Evolutionary conservation across 192 early-diverging fungal species (phyloP).

Genomic region (Backusella tuberculispora): DNA sequence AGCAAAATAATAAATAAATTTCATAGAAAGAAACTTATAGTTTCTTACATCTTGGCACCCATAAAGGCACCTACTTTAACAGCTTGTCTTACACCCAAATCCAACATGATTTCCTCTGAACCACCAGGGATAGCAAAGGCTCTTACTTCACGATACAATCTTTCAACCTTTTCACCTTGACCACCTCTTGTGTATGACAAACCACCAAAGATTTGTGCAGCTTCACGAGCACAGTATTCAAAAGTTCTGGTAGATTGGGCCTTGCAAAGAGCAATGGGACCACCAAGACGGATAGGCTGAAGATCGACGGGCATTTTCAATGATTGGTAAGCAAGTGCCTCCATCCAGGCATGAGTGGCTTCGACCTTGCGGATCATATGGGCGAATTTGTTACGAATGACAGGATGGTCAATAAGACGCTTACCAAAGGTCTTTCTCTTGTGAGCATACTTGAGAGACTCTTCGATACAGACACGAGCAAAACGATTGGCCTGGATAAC

Average conservation of each 20-base stretch:
- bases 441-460: conserved; percentile 80
- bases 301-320: conserved; percentile 65
- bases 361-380: conserved; percentile 87
- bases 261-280: conserved; percentile 85
- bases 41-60: conserved; percentile 60
- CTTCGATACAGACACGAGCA: conserved; percentile 86
- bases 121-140: conserved; percentile 87
- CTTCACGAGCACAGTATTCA: conserved; percentile 88
- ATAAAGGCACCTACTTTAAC: conserved; percentile 78
- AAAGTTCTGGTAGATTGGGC: conserved; percentile 85
- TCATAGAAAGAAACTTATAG: background rate
- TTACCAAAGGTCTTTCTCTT: conserved; percentile 90
- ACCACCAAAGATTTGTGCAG: conserved; percentile 91
- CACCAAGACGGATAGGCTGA: conserved; percentile 78
- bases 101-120: conserved; percentile 84
- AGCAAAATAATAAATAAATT: background rate
- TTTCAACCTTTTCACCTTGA: conserved; percentile 77
- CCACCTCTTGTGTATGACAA: conserved; percentile 78
- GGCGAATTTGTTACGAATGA: conserved; percentile 78
- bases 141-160: conserved; percentile 85
- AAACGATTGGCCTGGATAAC: conserved; percentile 85
- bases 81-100: conserved; percentile 80
- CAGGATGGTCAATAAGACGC: conserved; percentile 83
- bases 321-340: conserved; percentile 75
- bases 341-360: conserved; percentile 86